phyloP scores from a whole-genome alignment of 2,329 filamentous ascomycete genomes.

The Ophiostoma sp. region DNA sequence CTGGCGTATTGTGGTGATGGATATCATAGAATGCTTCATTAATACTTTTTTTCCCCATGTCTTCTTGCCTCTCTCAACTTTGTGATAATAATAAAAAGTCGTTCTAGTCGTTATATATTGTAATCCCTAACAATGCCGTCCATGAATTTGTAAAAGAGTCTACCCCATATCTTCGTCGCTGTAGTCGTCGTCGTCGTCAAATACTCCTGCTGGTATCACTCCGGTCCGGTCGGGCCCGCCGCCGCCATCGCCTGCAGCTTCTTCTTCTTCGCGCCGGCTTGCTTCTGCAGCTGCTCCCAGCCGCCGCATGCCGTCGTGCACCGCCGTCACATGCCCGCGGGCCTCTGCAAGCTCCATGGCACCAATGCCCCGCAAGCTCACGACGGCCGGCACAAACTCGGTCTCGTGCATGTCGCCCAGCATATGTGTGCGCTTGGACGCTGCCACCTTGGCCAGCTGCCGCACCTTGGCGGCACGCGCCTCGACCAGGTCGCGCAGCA shows the following conservation, averaged over 20 bases:
- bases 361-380: conserved; percentile 68
- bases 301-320: conserved; percentile 82
- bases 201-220: conserved; percentile 49
- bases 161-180: conserved; percentile 46
- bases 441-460: conserved; percentile 43
- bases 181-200: conserved; percentile 52
- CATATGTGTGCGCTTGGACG: conserved; percentile 1
- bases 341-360: conserved; percentile 90
- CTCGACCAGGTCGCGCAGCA: conserved; percentile 78
- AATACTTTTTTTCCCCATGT: neutral
- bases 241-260: conserved; percentile 50
- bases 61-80: too few species aligned
- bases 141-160: neutral
- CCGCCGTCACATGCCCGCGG: conserved; percentile 73
- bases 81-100: neutral
- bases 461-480: conserved; percentile 86
- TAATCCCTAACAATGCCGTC: neutral
- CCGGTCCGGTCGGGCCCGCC: conserved; percentile 42
- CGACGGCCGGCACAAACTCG: conserved; percentile 39
- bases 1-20: neutral
- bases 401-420: conserved; percentile 33
- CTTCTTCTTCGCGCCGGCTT: conserved; percentile 66
- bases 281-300: conserved; percentile 77
- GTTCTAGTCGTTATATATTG: neutral
- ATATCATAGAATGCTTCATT: neutral